These are phyloP conservation scores for Nakaseomyces sp. DNA, from an alignment of 1,139 yeast species.

Conservation along the genomic window DNA sequence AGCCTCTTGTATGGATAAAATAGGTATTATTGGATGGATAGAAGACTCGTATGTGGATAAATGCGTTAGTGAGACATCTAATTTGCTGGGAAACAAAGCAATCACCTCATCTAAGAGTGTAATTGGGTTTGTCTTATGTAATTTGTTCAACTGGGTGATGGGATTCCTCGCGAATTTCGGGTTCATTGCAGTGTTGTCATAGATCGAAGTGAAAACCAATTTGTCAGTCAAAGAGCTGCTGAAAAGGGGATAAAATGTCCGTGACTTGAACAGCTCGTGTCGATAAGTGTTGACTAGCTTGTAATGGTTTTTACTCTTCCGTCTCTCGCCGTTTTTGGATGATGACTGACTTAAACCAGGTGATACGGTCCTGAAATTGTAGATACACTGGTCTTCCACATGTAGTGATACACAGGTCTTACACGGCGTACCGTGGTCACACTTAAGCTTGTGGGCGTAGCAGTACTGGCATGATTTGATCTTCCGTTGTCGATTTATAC, in stretches of 20 bases:
- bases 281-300: conserved; percentile 6
- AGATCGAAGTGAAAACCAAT: conserved; percentile 13
- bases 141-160: conserved; percentile 17
- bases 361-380: conserved; percentile 13
- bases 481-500: background rate
- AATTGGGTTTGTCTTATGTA: conserved; percentile 8
- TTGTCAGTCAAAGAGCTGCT: conserved; percentile 18
- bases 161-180: conserved; percentile 17
- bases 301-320: background rate
- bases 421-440: conserved; percentile 21
- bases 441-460: conserved; percentile 22
- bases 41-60: conserved; percentile 17
- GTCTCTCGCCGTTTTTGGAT: no score
- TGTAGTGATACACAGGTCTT: conserved; percentile 14
- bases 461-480: conserved; percentile 24
- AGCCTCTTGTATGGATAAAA: conserved; percentile 12
- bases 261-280: conserved; percentile 16
- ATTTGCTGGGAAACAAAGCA: conserved; percentile 15
- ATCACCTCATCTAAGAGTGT: conserved; percentile 13
- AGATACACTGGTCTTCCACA: conserved; percentile 13
- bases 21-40: conserved; percentile 24
- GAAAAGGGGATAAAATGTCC: conserved; percentile 22
- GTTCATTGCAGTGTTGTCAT: conserved; percentile 8
- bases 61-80: conserved; percentile 13
- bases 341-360: conserved; percentile 6